Evolutionary conservation across 352 stramenopile species (phyloP), one percentile per base, ranked within the genome.

Genomic region (Pythium brachiatum): DNA sequence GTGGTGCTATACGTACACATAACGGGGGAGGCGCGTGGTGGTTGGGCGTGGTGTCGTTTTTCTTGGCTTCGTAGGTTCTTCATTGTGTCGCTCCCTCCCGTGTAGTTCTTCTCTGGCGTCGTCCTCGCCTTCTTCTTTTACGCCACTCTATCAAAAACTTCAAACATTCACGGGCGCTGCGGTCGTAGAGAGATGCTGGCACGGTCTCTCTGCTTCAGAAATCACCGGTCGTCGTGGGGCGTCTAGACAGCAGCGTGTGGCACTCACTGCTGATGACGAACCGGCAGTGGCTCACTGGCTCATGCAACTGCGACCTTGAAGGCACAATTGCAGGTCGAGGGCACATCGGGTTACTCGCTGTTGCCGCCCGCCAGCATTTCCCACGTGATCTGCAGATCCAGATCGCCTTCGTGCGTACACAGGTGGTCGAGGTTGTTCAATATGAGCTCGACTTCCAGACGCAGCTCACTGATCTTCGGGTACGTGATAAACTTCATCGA

Each of bases 401-500:
- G 71, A 53, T 93, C 84, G 39, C 82, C 84, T 62, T 93, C 84
- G 69, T 93, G 80, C 18, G 82, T 87, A 64, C 84, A 93, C 64
- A 93, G 64, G 52, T 90, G 82, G 53, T 91, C 82, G 53, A 93
- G 69, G 61, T 93, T 93, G 61, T 81, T 78, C 16, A 92, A 62
- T 27, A 93, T 90, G 52, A 93, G 75, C 62, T 90, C 82, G 27
- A 93, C 79, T 62, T 93, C 84, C 41, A 93, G 64, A 39, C 83
- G 81, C 58, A 93, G 60, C 69, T 93, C 84, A 62, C 69, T 73
- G 57, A 90, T 90, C 78, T 93, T 91, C n/a, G 84, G 84, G 75
- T 90, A 89, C 48, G 84, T 85, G 62, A 93, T 90, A 57, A 93
- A 89, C 69, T 93, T 93, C 81, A 93, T 90, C 48, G 84, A 93